Evolutionary conservation across 2,329 filamentous ascomycete genomes (phyloP), one percentile per base, ranked within the genome.

Genomic region (Alternaria sp.): DNA sequence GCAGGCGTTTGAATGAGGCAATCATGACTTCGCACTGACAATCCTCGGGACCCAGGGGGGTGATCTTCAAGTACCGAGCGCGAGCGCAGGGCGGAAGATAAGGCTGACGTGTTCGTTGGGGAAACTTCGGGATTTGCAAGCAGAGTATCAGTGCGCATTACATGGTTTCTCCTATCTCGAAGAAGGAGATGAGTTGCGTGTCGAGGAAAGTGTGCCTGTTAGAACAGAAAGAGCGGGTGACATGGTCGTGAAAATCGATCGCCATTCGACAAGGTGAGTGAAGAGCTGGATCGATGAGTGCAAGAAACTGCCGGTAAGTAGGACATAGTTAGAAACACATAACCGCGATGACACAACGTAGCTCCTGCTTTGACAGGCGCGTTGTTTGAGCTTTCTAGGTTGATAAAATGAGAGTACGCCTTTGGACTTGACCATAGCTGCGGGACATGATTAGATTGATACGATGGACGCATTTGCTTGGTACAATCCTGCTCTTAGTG

Each of bases 71-170:
- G 22, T 50, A 50, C 32, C 14, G 30, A 50, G 34, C 22, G 46
- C 16, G 46, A 12, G 14, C 32, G 32, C 14, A 50, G 9, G 30
- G 20, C 22, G 20, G 46, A 38, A 36, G 20, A 18, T 20, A 38
- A 27, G 46, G 46, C 32, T 50, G 46, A 50, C 32, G 32, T 50
- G 14, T 25, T 50, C 46, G 20, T 50, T 50, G 46, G 46, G 46
- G 46, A 36, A 50, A 36, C 32, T 50, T 50, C 46, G 46, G 46
- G 32, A 38, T 50, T 25, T n/a, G 22, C 20, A 34, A 36, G n/a
- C 8, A 38, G 46, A 25, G 30, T 14, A 50, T 36, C 46, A 50
- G 34, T 50, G 46, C 46, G 32, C 46, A 27, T 14, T 25, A 38
- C 22, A 38, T 38, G 16, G 22, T 36, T 38, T 36, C 46, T 38